Percentiles rank a stretch among this genome's conserved stretches.
These are phyloP conservation scores for Phytophthora pistaciae DNA, from an alignment of 352 stramenopile species.

Conservation along the genomic window DNA sequence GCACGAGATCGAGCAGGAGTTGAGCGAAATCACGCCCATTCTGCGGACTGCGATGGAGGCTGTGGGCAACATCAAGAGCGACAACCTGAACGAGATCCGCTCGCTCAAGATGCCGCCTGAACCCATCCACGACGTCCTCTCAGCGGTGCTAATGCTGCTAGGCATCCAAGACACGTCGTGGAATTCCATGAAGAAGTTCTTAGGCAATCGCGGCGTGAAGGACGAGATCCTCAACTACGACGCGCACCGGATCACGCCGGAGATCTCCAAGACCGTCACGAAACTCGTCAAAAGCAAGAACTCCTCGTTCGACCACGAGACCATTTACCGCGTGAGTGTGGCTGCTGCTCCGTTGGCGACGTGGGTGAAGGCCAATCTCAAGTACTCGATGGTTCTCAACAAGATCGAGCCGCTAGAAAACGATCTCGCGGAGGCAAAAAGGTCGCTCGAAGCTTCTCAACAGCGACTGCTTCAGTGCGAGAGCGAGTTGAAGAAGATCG, in stretches of 20 bases:
- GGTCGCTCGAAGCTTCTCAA: slow-evolving; percentile 87
- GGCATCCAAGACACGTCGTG: slow-evolving; percentile 96
- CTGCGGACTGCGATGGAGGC: slow-evolving; percentile 93
- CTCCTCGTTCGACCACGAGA: slow-evolving; percentile 94
- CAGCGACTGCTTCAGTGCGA: slow-evolving; percentile 91
- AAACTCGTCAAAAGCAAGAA: slow-evolving; percentile 95
- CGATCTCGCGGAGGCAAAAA: slow-evolving; percentile 91
- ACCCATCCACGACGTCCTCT: slow-evolving; percentile 95
- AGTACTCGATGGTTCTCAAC: slow-evolving; percentile 96
- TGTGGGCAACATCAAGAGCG: slow-evolving; percentile 95
- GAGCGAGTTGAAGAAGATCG: slow-evolving; percentile 92
- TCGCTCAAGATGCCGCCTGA: slow-evolving; percentile 96
- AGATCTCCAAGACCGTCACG: slow-evolving; percentile 92
- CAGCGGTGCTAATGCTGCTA: slow-evolving; percentile 95
- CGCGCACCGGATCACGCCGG: slow-evolving; percentile 89
- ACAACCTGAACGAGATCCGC: slow-evolving; percentile 97
- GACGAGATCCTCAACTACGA: slow-evolving; percentile 98
- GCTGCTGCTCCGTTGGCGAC: slow-evolving; percentile 94
- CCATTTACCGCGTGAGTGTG: slow-evolving; percentile 95
- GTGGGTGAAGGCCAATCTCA: slow-evolving; percentile 97
- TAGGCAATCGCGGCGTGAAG: slow-evolving; percentile 96
- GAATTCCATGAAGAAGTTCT: slow-evolving; percentile 98
- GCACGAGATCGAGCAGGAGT: slow-evolving; percentile 93
- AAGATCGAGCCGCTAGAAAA: slow-evolving; percentile 95
- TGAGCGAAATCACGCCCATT: slow-evolving; percentile 92